Base-by-base conservation (phyloP, 257 asterid genomes). In the Solanum bukasovii region DNA sequence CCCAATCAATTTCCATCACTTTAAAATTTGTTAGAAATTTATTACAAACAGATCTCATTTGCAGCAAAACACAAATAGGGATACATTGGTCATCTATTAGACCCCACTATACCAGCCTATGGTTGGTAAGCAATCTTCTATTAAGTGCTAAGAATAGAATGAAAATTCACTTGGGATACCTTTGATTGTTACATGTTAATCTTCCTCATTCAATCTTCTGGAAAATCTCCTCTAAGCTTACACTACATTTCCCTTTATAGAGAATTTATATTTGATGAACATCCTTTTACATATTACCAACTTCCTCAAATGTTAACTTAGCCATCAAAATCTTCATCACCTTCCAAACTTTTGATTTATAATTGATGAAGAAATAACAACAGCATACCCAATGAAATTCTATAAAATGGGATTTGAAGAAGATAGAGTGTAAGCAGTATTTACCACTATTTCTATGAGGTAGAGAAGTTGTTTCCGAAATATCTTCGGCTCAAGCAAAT, bases 321-420 rank as follows among this genome's bases (percentile, higher is more conserved):
- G 20, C 20, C 10, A 67, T 67, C 35, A 67, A 67, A 65, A 67
- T 67, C 35, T 25, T 65, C 6, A 0, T 59, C 13, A 10, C 13
- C 4, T 2, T 25, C 33, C 65, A 56, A 52, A 56, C 63, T 56
- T 56, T 0, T 56, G 65, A 56, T 56, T 18, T 18, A 56, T 7
- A 56, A 56, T 56, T 56, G 25, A 56, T 7, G 65, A 56, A 56
- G 25, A 56, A 56, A 56, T 56, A 67, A 67, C 34, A 67, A 23
- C 0, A 61, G 0, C 63, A 2, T 61, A 61, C 0, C 5, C 29
- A 9, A 23, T 23, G 0, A 61, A 61, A 61, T 3, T 21, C 2
- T 0, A 52, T 14, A 5, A 52, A 52, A 5, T 5, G 9, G 3
- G 4, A 6, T 16, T 52, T 7, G 65, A 1, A 18, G 9, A 56